Evolutionary conservation across 768 basidiomycete species (phyloP).

Genomic region (Leucosporidium scottii): DNA sequence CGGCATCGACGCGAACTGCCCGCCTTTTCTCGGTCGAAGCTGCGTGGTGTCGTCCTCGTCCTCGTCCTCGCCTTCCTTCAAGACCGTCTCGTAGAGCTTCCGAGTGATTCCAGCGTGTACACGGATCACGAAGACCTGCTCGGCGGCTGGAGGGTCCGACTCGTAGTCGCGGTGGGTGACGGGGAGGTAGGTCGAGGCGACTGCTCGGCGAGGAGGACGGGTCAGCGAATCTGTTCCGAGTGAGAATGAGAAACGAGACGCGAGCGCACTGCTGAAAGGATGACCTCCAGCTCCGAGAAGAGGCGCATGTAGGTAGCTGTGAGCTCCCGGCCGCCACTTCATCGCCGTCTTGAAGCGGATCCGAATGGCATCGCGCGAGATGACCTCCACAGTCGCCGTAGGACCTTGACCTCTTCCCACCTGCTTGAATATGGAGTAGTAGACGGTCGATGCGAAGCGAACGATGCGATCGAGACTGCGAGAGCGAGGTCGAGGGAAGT

Average conservation of each 20-base stretch:
- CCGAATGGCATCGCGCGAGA: conserved; percentile 3
- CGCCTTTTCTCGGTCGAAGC: neutral
- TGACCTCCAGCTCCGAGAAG: conserved; percentile 20
- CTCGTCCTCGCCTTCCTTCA: neutral
- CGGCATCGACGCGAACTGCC: neutral
- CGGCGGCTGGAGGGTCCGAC: neutral
- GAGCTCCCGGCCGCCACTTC: conserved; percentile 12
- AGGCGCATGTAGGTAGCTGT: conserved; percentile 19
- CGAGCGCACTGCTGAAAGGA: conserved; percentile 15
- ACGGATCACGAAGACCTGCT: conserved; percentile 2
- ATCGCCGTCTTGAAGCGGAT: neutral
- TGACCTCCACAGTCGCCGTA: neutral
- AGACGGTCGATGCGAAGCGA: neutral
- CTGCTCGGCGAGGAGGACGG: too few relatives aligned
- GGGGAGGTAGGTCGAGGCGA: conserved; percentile 16
- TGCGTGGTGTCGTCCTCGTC: neutral
- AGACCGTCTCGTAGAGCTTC: conserved; percentile 3
- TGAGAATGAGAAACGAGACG: neutral
- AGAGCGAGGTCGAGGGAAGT: neutral
- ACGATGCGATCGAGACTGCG: conserved; percentile 3
- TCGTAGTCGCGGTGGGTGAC: conserved; percentile 3
- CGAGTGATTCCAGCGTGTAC: conserved; percentile 13
- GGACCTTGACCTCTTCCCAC: neutral
- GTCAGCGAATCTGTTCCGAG: too few relatives aligned
- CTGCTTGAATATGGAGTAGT: neutral